Conservation (phyloP, 2,329 filamentous ascomycete genomes). For the Elsinoe ampelina region DNA sequence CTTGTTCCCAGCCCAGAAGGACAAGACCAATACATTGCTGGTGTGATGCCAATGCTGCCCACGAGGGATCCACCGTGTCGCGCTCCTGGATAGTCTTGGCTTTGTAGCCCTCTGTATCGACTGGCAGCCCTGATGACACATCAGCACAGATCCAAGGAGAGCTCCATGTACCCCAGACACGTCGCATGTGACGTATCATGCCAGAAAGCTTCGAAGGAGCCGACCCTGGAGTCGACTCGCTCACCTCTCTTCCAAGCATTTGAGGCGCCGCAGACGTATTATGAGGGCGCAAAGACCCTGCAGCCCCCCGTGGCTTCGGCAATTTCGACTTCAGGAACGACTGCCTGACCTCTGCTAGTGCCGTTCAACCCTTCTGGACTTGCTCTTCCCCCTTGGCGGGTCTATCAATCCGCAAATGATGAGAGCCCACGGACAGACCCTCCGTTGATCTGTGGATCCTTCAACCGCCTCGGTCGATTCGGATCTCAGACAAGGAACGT, state of each 20-base stretch:
- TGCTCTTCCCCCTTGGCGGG: not conserved
- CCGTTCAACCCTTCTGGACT: not conserved
- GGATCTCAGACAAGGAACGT: conserved; percentile 9
- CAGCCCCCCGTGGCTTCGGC: conserved; percentile 5
- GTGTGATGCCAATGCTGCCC: not conserved
- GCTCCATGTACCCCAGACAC: not conserved
- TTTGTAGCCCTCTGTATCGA: not conserved
- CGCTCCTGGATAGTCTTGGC: not conserved
- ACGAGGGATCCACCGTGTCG: not conserved
- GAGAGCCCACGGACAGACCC: not conserved
- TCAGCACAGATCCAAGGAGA: not conserved
- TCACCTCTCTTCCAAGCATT: not conserved
- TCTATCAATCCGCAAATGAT: not conserved
- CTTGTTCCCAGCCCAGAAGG: not conserved
- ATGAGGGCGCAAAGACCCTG: not conserved
- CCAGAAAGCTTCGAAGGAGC: not conserved
- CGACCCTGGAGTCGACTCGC: not conserved
- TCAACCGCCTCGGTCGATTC: not conserved
- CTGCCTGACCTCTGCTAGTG: not conserved
- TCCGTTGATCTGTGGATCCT: not conserved
- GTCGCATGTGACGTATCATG: not conserved
- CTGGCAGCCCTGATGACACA: not conserved
- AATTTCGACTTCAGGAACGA: conserved; percentile 7
- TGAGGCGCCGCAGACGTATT: not conserved
- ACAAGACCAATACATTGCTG: not conserved